Conservation (phyloP, 1,139 yeast species). For the Hansenula lynferdii region DNA sequence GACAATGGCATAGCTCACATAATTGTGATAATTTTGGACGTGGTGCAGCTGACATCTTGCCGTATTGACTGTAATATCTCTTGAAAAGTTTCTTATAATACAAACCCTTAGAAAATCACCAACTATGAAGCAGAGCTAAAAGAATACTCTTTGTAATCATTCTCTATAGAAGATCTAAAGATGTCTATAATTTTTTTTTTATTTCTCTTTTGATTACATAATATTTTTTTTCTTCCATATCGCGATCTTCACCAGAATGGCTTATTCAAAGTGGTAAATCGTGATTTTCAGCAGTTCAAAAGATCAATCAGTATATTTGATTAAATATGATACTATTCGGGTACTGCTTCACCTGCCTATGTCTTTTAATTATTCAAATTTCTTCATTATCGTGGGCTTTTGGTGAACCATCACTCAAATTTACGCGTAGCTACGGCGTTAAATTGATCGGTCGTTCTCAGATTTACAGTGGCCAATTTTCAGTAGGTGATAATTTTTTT, state of each 20-base stretch:
- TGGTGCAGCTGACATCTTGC: neutral
- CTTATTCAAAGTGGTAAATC: no score
- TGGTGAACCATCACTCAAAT: neutral
- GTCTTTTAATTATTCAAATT: no score
- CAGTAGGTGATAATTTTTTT: conserved; percentile 2
- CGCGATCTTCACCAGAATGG: no score
- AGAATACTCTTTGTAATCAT: neutral
- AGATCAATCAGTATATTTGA: neutral
- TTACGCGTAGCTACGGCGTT: neutral
- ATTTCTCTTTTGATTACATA: conserved; percentile 1
- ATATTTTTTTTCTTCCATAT: no score
- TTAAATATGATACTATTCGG: no score
- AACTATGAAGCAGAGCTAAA: neutral
- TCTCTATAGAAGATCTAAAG: neutral
- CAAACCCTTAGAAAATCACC: no score
- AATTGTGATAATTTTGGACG: conserved; percentile 38
- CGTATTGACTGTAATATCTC: neutral
- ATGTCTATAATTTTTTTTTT: neutral
- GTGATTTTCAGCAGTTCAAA: no score
- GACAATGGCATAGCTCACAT: conserved; percentile 83
- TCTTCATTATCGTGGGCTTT: no score
- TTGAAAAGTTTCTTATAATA: no score
- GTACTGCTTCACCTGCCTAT: no score
- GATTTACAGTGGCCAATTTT: neutral
- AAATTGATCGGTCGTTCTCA: neutral